Evolutionary conservation across 73 alveolate species (phyloP).

Genomic region (Blepharisma japonicum): DNA sequence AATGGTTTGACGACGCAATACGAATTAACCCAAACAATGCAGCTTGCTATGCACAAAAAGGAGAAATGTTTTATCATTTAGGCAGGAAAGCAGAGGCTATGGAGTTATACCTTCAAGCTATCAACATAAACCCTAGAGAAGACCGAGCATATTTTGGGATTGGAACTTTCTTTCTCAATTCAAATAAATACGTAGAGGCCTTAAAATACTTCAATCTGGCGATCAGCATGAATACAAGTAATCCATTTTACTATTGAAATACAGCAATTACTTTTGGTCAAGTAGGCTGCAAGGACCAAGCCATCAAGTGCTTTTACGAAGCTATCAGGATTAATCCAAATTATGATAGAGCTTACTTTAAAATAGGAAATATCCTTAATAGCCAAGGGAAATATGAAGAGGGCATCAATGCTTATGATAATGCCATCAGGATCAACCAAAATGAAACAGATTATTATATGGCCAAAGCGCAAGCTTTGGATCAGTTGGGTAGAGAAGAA

Average conservation of each 20-base stretch:
- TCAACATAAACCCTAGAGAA: too few species aligned
- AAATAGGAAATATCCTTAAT: background rate
- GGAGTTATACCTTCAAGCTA: background rate
- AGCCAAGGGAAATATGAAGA: background rate
- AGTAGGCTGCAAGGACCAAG: background rate
- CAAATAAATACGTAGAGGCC: background rate
- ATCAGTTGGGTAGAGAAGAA: background rate
- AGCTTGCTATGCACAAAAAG: background rate
- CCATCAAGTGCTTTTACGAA: background rate
- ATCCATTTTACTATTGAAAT: background rate
- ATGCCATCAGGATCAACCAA: background rate
- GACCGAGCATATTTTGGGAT: background rate
- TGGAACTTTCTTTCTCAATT: background rate
- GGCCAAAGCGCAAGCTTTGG: background rate
- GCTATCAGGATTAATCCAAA: background rate
- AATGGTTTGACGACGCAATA: background rate
- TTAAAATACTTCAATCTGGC: background rate
- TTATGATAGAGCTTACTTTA: background rate
- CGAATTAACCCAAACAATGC: background rate
- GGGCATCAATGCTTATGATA: background rate
- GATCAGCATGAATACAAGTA: background rate
- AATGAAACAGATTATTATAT: background rate
- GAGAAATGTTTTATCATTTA: background rate
- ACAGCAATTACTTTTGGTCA: background rate
- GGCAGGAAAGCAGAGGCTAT: slow-evolving; percentile 6